These are phyloP conservation scores for Volvox carteri DNA, from an alignment of 163 green algal species.

Conservation along the genomic window DNA sequence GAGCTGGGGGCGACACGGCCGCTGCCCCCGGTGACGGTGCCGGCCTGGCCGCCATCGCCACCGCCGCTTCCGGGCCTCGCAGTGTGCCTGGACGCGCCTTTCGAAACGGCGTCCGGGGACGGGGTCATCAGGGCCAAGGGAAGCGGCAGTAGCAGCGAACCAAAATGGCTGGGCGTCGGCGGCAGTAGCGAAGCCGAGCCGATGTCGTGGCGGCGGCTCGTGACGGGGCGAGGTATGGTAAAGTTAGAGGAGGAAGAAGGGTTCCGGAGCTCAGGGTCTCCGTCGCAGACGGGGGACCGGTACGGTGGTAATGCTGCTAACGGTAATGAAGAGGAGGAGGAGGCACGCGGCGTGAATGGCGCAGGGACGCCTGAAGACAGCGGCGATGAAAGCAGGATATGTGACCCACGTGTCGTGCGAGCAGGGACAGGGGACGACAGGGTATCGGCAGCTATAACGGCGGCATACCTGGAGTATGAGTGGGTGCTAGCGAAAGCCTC, in stretches of 20 bases:
- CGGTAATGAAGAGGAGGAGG: neutral
- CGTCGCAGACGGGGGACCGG: neutral
- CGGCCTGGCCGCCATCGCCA: conserved; percentile 17
- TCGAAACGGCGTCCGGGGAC: neutral
- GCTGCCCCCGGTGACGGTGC: neutral
- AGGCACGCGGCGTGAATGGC: no score
- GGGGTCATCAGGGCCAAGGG: neutral
- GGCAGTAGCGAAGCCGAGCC: neutral
- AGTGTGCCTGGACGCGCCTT: conserved; percentile 9
- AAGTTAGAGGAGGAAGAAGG: neutral
- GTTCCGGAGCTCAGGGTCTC: neutral
- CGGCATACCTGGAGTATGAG: conserved; percentile 13
- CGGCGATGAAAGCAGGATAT: neutral
- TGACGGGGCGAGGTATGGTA: neutral
- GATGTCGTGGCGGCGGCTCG: no score
- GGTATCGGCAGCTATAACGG: neutral
- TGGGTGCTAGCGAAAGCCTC: conserved; percentile 3
- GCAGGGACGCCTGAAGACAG: neutral
- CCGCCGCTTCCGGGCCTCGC: conserved; percentile 17
- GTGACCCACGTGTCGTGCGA: neutral
- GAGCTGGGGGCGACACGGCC: neutral
- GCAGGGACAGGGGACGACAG: neutral
- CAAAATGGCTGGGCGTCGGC: no score
- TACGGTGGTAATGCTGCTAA: neutral
- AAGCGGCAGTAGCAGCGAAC: neutral